phyloP scores from a whole-genome alignment of 2,329 filamentous ascomycete species.

The Fusarium praegraminearum region DNA sequence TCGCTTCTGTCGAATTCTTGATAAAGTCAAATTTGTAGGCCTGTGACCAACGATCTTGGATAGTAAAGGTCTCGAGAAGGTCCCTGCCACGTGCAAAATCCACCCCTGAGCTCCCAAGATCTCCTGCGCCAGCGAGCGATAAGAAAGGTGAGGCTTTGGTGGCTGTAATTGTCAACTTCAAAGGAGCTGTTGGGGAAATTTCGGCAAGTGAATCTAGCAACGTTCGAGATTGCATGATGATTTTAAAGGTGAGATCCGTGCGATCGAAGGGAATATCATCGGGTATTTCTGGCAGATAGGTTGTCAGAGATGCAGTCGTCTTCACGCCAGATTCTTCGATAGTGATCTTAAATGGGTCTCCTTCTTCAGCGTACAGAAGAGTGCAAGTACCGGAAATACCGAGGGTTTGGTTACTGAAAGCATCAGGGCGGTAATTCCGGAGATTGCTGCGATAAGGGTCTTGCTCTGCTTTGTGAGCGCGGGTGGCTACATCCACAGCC shows the following conservation, averaged over 20 bases:
- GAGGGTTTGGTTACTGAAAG: slow-evolving; percentile 85
- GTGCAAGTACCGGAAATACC: slow-evolving; percentile 89
- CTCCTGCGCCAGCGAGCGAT: slow-evolving; percentile 72
- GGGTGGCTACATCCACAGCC: slow-evolving; percentile 75
- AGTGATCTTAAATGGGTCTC: slow-evolving; percentile 84
- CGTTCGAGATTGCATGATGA: slow-evolving; percentile 87
- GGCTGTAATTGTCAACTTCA: slow-evolving; percentile 75
- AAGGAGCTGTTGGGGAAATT: slow-evolving; percentile 76
- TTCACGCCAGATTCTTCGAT: slow-evolving; percentile 88
- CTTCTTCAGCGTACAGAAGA: slow-evolving; percentile 79
- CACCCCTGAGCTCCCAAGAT: slow-evolving; percentile 72
- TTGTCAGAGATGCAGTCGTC: slow-evolving; percentile 89
- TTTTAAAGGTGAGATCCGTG: slow-evolving; percentile 84
- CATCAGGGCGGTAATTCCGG: slow-evolving; percentile 73
- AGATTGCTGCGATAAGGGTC: slow-evolving; percentile 72
- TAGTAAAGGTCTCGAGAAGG: slow-evolving; percentile 80
- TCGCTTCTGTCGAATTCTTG: slow-evolving; percentile 88
- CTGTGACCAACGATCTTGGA: slow-evolving; percentile 71
- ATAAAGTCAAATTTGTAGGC: slow-evolving; percentile 90
- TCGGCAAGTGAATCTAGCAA: slow-evolving; percentile 80
- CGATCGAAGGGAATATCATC: slow-evolving; percentile 92
- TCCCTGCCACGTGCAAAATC: slow-evolving; percentile 74
- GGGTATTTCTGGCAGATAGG: slow-evolving; percentile 80
- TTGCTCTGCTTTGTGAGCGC: slow-evolving; percentile 68
- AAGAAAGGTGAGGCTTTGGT: slow-evolving; percentile 76